phyloP scores from a whole-genome alignment of 176 grass and related monocot species.

The Cenchrus americanus region DNA sequence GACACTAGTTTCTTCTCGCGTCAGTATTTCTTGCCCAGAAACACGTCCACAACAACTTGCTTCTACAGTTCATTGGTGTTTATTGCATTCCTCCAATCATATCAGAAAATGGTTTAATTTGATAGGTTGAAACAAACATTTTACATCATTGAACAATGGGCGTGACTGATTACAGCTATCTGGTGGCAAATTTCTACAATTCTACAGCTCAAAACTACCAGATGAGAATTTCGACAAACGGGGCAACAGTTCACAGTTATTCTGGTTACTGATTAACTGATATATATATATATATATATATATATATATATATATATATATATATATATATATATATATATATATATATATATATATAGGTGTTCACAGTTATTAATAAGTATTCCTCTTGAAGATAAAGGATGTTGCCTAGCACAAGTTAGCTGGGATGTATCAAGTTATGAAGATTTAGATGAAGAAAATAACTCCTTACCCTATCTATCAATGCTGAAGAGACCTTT shows the following conservation, averaged over 20 bases:
- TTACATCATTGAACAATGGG: not conserved
- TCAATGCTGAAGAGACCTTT: constrained; percentile 83
- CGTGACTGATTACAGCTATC: constrained; percentile 11
- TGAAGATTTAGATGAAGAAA: constrained; percentile 21
- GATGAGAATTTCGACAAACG: not conserved
- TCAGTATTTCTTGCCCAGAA: no score
- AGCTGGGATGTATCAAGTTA: not conserved
- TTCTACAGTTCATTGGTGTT: not conserved
- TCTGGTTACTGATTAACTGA: not conserved
- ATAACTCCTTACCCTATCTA: constrained; percentile 74
- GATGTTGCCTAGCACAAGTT: constrained; percentile 24
- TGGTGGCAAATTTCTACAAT: no score
- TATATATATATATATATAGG: no score
- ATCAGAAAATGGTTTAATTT: constrained; percentile 19
- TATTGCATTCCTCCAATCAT: constrained; percentile 16
- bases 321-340: no score
- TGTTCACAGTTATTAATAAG: not conserved
- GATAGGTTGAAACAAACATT: not conserved
- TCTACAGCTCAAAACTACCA: not conserved
- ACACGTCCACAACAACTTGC: not conserved
- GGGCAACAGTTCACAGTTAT: constrained; percentile 16
- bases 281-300: no score
- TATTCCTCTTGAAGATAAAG: constrained; percentile 15
- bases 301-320: no score
- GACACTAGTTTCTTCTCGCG: no score